Evolutionary conservation across 768 basidiomycete genomes (phyloP).

Genomic region (Podaxis rugospora): DNA sequence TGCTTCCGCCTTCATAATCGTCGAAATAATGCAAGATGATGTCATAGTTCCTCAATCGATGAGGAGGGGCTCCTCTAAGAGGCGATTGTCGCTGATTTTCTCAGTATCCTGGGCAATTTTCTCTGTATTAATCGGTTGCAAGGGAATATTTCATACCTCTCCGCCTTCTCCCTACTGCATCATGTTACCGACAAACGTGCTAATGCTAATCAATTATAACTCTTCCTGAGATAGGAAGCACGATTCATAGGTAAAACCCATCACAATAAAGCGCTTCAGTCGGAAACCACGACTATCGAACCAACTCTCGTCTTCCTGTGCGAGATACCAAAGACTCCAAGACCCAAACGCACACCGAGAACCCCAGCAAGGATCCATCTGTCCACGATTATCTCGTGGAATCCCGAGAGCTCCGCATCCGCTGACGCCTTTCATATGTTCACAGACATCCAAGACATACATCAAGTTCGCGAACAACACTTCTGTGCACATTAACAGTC

Average conservation of each 20-base stretch:
- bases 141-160: not conserved
- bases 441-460: not conserved
- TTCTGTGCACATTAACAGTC: not conserved
- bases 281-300: not conserved
- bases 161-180: too few species aligned
- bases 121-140: not conserved
- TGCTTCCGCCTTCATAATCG: too few species aligned
- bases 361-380: not conserved
- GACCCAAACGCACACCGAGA: not conserved
- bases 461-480: not conserved
- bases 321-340: not conserved
- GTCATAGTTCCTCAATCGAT: not conserved
- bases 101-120: not conserved
- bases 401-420: not conserved
- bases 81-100: not conserved
- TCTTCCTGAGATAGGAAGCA: too few species aligned
- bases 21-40: not conserved
- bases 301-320: not conserved
- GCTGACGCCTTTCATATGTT: not conserved
- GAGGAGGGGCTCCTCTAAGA: not conserved
- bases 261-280: not conserved
- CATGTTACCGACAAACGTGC: too few species aligned
- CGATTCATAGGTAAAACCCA: not conserved
- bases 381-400: not conserved
- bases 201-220: too few species aligned